phyloP scores from a whole-genome alignment of 306 rosid species.

The Lagenaria siceraria region DNA sequence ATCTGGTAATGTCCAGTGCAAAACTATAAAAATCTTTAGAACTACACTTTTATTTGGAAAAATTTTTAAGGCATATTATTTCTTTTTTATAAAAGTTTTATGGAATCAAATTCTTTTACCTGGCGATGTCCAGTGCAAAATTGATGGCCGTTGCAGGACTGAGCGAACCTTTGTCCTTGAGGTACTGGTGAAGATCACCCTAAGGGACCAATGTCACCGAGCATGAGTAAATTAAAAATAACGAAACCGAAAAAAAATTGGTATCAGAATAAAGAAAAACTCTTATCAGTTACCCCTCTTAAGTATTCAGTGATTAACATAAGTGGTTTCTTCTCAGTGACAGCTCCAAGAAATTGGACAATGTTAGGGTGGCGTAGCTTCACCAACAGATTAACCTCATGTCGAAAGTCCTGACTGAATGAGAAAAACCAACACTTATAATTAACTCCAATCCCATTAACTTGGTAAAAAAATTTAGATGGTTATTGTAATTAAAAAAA shows the following conservation, averaged over 20 bases:
- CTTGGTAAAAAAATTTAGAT: background rate
- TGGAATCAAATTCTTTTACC: constrained; percentile 22
- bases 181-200: constrained; percentile 95
- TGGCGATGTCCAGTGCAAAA: constrained; percentile 82
- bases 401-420: constrained; percentile 88
- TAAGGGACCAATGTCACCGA: constrained; percentile 18
- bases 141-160: constrained; percentile 56
- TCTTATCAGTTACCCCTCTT: constrained; percentile 59
- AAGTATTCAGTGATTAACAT: constrained; percentile 92
- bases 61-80: background rate
- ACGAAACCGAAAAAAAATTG: background rate
- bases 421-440: constrained; percentile 16
- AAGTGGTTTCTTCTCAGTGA: constrained; percentile 87
- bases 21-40: background rate
- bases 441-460: constrained; percentile 1
- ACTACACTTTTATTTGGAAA: background rate
- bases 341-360: constrained; percentile 99
- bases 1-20: background rate
- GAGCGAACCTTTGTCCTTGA: constrained; percentile 73
- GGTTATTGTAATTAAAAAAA: background rate
- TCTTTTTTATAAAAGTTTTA: background rate
- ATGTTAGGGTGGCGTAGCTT: constrained; percentile 98
- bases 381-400: constrained; percentile 91
- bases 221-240: background rate
- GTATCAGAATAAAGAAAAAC: background rate